A percentile compares a stretch with the other conserved stretches of the same genome.
Evolutionary conservation across 2,329 filamentous ascomycete genomes (phyloP).

Genomic region (Graphium sp.): DNA sequence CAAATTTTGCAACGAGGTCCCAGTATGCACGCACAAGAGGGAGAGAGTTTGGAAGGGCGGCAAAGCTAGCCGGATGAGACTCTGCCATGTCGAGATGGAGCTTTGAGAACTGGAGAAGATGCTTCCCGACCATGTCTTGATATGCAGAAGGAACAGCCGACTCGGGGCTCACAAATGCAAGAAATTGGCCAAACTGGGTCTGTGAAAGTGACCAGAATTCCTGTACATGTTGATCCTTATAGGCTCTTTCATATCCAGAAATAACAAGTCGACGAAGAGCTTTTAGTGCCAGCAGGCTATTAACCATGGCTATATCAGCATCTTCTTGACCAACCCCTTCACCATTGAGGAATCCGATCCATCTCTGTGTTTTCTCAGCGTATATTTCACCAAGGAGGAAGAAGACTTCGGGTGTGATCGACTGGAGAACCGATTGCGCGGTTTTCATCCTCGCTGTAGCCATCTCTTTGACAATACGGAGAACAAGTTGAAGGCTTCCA

Average conservation of each 20-base stretch:
- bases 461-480: constrained; percentile 83
- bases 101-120: constrained; percentile 80
- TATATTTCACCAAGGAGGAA: constrained; percentile 67
- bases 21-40: constrained; percentile 71
- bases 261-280: constrained; percentile 64
- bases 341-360: constrained; percentile 41
- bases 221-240: constrained; percentile 58
- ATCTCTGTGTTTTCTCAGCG: constrained; percentile 50
- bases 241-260: constrained; percentile 69
- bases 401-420: constrained; percentile 69
- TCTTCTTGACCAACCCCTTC: constrained; percentile 39
- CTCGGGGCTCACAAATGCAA: constrained; percentile 42
- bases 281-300: constrained; percentile 66
- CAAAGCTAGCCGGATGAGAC: constrained; percentile 66
- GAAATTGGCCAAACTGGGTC: constrained; percentile 60
- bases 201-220: constrained; percentile 70
- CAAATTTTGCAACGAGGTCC: constrained; percentile 62
- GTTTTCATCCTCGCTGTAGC: constrained; percentile 61
- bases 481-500: constrained; percentile 57
- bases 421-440: constrained; percentile 61
- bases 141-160: constrained; percentile 34
- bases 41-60: constrained; percentile 63
- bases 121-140: constrained; percentile 58
- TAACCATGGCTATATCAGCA: constrained; percentile 49
- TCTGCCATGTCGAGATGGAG: constrained; percentile 77